Conservation (phyloP, 2,329 filamentous ascomycete species). For the Leptographium galeiforme region DNA sequence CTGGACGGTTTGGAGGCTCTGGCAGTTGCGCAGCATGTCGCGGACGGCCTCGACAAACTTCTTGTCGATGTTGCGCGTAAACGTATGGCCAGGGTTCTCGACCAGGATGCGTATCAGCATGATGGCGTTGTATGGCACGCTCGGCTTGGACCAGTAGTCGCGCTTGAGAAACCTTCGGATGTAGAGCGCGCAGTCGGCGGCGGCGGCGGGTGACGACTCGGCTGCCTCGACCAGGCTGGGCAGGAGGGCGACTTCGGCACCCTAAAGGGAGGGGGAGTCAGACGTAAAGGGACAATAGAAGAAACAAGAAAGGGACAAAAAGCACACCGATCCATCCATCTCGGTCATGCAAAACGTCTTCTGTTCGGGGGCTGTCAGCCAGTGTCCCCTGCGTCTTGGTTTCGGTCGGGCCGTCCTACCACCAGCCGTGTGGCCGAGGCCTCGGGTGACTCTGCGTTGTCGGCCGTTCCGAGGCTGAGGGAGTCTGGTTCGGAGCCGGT, state of each 20-base stretch:
- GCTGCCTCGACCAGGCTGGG: conserved; percentile 89
- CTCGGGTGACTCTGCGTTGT: conserved; percentile 7
- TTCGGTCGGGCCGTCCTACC: not conserved
- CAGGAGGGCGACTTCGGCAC: conserved; percentile 83
- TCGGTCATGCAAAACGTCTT: conserved; percentile 8
- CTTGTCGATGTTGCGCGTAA: conserved; percentile 80
- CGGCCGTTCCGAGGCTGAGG: not conserved
- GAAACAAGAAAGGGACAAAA: not conserved
- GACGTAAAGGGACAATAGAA: not conserved
- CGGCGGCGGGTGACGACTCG: conserved; percentile 80
- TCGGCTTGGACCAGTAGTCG: conserved; percentile 50
- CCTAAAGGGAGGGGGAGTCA: conserved; percentile 27
- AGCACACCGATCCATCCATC: conserved; percentile 5
- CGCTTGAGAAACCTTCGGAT: conserved; percentile 73
- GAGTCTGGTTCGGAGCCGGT: not conserved
- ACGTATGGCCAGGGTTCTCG: conserved; percentile 81
- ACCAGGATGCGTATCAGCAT: conserved; percentile 88
- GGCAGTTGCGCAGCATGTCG: conserved; percentile 55
- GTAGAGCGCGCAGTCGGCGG: conserved; percentile 63
- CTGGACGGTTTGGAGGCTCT: conserved; percentile 67
- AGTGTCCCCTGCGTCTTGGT: not conserved
- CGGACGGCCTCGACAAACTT: conserved; percentile 70
- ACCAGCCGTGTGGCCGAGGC: conserved; percentile 7
- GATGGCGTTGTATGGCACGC: conserved; percentile 86
- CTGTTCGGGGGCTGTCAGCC: not conserved